These are phyloP conservation scores for Teratosphaeria nubilosa DNA, from an alignment of 2,329 filamentous ascomycete species.

Conservation along the genomic window DNA sequence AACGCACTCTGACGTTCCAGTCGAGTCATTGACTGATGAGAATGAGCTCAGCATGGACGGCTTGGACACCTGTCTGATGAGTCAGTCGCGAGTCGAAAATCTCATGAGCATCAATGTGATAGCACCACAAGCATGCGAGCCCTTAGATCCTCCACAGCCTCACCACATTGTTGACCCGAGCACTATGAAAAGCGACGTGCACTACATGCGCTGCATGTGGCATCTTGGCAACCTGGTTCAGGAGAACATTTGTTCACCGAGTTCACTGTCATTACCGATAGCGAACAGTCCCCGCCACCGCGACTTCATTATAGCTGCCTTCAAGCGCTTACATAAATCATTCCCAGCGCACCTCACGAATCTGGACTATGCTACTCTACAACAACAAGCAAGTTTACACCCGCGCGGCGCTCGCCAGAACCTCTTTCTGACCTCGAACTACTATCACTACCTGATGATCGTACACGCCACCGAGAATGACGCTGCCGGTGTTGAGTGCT, in stretches of 20 bases:
- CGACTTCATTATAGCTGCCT: constrained; percentile 58
- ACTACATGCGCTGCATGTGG: constrained; percentile 67
- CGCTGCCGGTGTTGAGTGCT: constrained; percentile 41
- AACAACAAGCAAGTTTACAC: constrained; percentile 47
- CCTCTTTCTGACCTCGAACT: constrained; percentile 70
- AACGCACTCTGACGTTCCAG: constrained; percentile 68
- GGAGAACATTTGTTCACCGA: constrained; percentile 63
- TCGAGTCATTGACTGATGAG: constrained; percentile 63
- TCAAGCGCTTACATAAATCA: constrained; percentile 59
- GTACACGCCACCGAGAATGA: constrained; percentile 61
- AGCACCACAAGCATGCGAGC: constrained; percentile 28
- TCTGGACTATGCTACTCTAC: constrained; percentile 53
- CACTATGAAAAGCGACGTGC: constrained; percentile 24
- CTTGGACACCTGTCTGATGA: constrained; percentile 48
- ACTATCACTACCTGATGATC: constrained; percentile 73
- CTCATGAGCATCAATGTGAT: constrained; percentile 44
- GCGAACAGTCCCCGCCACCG: constrained; percentile 59
- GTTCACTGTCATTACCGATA: constrained; percentile 63
- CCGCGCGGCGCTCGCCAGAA: constrained; percentile 63
- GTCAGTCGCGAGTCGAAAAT: constrained; percentile 34
- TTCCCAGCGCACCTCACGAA: constrained; percentile 62
- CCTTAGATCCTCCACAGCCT: constrained; percentile 22
- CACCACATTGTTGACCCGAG: constrained; percentile 24
- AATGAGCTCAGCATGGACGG: constrained; percentile 40
- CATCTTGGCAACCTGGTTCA: constrained; percentile 69